Conservation (phyloP, 225 moss, liverwort and hornwort genomes). For the Bryum argenteum region DNA sequence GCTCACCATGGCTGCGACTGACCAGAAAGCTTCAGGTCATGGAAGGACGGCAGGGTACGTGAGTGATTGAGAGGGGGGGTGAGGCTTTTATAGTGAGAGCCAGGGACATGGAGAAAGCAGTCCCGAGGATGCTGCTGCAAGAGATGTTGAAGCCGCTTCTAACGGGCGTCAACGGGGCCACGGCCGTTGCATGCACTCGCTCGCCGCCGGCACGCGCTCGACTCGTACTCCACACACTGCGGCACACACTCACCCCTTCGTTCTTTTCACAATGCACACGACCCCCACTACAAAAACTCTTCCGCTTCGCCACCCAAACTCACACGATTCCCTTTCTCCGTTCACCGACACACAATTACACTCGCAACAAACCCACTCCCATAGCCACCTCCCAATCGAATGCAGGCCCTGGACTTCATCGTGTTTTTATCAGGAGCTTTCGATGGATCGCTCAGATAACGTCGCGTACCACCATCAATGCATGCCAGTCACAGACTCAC, state of each 20-base stretch:
- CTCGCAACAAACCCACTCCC: too few species aligned
- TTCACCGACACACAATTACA: too few species aligned
- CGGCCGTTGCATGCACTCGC: conserved; percentile 32
- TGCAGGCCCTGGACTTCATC: too few species aligned
- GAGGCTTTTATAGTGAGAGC: conserved; percentile 24
- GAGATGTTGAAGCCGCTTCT: background rate
- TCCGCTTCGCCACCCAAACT: too few species aligned
- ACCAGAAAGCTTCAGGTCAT: background rate
- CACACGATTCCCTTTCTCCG: too few species aligned
- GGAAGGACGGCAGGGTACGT: background rate
- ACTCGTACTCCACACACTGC: conserved; percentile 22
- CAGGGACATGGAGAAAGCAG: conserved; percentile 5
- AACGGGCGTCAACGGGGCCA: conserved; percentile 10
- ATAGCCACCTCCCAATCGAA: too few species aligned
- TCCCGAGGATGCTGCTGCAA: conserved; percentile 11
- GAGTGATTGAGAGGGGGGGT: background rate
- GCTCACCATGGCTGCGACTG: conserved; percentile 50
- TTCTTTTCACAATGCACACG: background rate
- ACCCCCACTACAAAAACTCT: too few species aligned
- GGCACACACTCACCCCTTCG: background rate
- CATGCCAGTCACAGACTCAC: too few species aligned
- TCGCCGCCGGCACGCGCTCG: conserved; percentile 43
- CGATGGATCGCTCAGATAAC: too few species aligned
- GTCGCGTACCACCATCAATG: too few species aligned
- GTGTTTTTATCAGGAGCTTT: too few species aligned